Percentiles rank a stretch among this genome's conserved stretches.
Conservation (phyloP, 2,329 filamentous ascomycete genomes). For the Erysiphe pulchra region DNA sequence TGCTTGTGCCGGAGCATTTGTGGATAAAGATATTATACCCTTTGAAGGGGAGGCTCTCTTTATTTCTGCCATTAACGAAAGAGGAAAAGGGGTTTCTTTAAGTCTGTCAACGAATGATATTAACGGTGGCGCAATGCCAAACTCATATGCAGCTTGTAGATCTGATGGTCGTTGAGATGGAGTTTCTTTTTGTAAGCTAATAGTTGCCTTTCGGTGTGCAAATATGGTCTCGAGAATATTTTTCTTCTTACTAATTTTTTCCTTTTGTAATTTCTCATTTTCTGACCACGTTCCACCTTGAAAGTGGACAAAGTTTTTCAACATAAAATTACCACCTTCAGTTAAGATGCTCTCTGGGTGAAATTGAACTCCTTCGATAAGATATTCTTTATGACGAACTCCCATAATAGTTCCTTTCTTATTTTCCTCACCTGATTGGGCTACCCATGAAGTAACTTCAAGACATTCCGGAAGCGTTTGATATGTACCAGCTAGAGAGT, state of each 20-base stretch:
- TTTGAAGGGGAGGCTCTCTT: conserved; percentile 94
- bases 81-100: conserved; percentile 56
- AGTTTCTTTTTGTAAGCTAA: conserved; percentile 58
- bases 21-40: conserved; percentile 68
- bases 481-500: conserved; percentile 82
- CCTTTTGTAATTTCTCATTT: conserved; percentile 32
- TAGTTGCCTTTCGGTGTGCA: conserved; percentile 46
- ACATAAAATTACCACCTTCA: conserved; percentile 64
- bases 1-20: conserved; percentile 74
- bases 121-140: conserved; percentile 63
- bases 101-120: conserved; percentile 59
- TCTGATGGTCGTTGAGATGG: conserved; percentile 66
- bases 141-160: conserved; percentile 62
- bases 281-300: conserved; percentile 80
- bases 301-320: conserved; percentile 75
- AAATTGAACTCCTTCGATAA: conserved; percentile 92
- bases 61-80: conserved; percentile 93
- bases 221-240: conserved; percentile 89
- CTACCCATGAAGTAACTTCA: conserved; percentile 77
- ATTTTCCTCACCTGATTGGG: conserved; percentile 43
- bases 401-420: conserved; percentile 89
- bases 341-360: conserved; percentile 95
- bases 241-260: conserved; percentile 30
- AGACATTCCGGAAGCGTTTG: conserved; percentile 63
- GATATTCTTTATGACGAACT: conserved; percentile 71